A percentile compares a stretch with the other conserved stretches of the same genome.
Conservation (phyloP, 306 rosid genomes). For the Vigna unguiculata region DNA sequence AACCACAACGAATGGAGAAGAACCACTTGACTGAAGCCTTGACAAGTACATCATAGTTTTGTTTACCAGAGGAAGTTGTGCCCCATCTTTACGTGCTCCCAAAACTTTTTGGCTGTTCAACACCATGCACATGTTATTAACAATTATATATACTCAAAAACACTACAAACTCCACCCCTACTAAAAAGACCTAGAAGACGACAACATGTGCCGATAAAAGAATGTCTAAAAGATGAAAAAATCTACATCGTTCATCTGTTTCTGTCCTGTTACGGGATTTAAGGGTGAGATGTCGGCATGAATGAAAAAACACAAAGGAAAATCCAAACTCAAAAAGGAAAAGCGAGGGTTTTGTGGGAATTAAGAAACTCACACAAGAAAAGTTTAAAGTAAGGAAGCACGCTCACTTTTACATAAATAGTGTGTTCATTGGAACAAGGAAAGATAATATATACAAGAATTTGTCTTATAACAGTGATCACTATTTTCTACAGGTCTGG, state of each 20-base stretch:
- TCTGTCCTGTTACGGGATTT: constrained; percentile 31
- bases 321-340: neutral
- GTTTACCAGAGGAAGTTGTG: constrained; percentile 77
- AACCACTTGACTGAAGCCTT: constrained; percentile 46
- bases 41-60: constrained; percentile 86
- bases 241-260: neutral
- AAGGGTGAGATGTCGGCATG: neutral
- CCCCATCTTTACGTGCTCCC: constrained; percentile 81
- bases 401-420: constrained; percentile 16
- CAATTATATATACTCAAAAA: neutral
- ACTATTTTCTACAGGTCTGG: neutral
- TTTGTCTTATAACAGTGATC: too few relatives aligned
- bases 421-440: neutral
- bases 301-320: constrained; percentile 1
- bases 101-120: constrained; percentile 74
- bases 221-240: neutral
- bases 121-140: neutral
- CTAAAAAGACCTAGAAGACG: constrained; percentile 1
- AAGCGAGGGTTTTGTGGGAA: constrained; percentile 3
- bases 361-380: neutral
- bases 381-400: neutral
- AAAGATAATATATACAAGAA: neutral
- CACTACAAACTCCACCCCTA: neutral
- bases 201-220: neutral
- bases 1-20: constrained; percentile 54